Evolutionary conservation across 2,329 filamentous ascomycete genomes (phyloP).

Genomic region (Colletotrichum musae): DNA sequence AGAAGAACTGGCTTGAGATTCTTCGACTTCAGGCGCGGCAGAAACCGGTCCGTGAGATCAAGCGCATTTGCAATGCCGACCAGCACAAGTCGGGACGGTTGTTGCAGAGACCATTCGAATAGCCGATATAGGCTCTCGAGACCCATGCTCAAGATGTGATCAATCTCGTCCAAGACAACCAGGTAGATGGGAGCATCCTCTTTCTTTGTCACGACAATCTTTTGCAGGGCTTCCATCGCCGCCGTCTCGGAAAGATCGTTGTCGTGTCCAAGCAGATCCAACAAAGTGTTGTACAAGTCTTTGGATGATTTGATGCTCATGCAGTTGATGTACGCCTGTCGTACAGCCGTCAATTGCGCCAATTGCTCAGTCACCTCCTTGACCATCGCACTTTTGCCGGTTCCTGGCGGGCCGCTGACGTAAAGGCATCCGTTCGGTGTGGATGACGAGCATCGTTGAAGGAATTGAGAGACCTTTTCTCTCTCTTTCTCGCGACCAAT

Average conservation of each 20-base stretch:
- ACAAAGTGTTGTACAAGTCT: constrained; percentile 85
- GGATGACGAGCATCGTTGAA: constrained; percentile 73
- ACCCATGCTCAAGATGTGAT: constrained; percentile 91
- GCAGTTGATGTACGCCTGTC: constrained; percentile 90
- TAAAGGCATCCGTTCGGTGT: constrained; percentile 87
- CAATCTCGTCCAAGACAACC: constrained; percentile 95
- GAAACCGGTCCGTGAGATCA: constrained; percentile 93
- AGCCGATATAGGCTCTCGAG: constrained; percentile 90
- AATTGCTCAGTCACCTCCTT: constrained; percentile 80
- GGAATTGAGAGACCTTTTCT: constrained; percentile 77
- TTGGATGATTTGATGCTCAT: constrained; percentile 94
- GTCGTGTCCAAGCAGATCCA: constrained; percentile 77
- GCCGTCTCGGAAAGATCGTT: constrained; percentile 74
- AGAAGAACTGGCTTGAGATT: constrained; percentile 92
- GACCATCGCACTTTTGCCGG: constrained; percentile 96
- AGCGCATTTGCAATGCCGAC: constrained; percentile 97
- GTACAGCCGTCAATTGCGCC: constrained; percentile 66
- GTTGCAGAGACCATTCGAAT: constrained; percentile 96
- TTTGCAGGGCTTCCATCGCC: constrained; percentile 77
- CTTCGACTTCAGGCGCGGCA: constrained; percentile 92
- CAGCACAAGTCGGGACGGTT: constrained; percentile 83
- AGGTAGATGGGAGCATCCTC: constrained; percentile 75
- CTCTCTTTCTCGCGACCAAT: constrained; percentile 82
- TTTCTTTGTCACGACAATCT: constrained; percentile 77
- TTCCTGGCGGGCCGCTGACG: constrained; percentile 94